Base-by-base conservation (phyloP, 352 stramenopile genomes). In the Pythium biforme region DNA sequence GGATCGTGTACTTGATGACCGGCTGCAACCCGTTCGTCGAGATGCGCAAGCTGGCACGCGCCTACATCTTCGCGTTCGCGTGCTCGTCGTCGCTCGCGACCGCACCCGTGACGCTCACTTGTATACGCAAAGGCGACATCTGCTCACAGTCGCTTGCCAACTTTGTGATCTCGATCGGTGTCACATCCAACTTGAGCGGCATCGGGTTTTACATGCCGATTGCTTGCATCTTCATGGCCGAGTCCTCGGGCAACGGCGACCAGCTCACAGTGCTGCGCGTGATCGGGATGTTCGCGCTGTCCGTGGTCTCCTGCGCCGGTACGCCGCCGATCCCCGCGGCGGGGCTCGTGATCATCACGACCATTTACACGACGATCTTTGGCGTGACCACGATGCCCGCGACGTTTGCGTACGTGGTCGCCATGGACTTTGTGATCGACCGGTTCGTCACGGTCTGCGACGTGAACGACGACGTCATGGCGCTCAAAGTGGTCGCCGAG, bases 141-240 rank as follows among this genome's bases (percentile, higher is more conserved):
- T 88, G 77, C 53, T 90, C 81, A 14, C 79, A 83, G 57, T 89
- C 83, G 41, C 73, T 92, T 9, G 79, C 76, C 19, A 89, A 88
- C 29, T 88, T 90, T 55, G 73, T 89, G 19, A 72, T 92, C 37
- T 90, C 81, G 15, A 77, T 92, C 20, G 82, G 81, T 14, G 79
- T 86, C 17, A 70, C 73, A 12, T 82, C 77, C 10, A 89, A 90
- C 68, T 66, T 88, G 49, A 85, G 77, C 0, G 78, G 62, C 19
- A 65, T 70, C 1, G 80, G 73, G 22, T 81, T 76, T 52, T 89
- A 90, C 63, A 78, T 78, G 41, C 80, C 81, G 4, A 76, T 93
- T 33, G 76, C 69, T 1, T 71, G 84, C 31, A 62, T 87, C 25
- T 90, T 84, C 60, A 53, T 92, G 11, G 79, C 84, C n/a, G 75